Percentiles rank a stretch among this genome's conserved stretches.
Conservation (phyloP, 1,139 yeast genomes). For the Zygosaccharomyces pseudobailii region DNA sequence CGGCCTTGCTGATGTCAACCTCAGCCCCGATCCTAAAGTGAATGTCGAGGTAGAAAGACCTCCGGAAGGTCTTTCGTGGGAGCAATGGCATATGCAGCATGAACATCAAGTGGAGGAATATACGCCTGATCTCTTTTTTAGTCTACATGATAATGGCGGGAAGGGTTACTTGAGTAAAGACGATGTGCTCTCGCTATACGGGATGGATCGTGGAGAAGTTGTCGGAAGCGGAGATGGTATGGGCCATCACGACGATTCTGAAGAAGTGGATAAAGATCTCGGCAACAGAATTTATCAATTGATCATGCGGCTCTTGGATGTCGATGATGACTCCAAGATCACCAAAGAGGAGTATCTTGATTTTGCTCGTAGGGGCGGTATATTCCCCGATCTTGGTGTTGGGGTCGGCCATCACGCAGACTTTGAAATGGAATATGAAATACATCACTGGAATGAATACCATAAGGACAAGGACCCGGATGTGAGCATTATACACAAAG, state of each 20-base stretch:
- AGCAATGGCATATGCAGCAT: slow-evolving; percentile 82
- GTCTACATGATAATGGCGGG: slow-evolving; percentile 63
- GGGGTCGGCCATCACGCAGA: slow-evolving; percentile 98
- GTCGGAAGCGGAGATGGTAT: slow-evolving; percentile 90
- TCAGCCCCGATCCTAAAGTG: slow-evolving; percentile 14
- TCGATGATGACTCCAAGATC: slow-evolving; percentile 60
- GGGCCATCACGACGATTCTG: slow-evolving; percentile 70
- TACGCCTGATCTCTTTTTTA: slow-evolving; percentile 76
- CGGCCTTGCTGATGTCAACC: slow-evolving; percentile 3
- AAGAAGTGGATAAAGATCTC: slow-evolving; percentile 50
- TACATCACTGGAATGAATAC: slow-evolving; percentile 89
- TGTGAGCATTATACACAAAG: slow-evolving; percentile 72
- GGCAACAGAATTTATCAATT: slow-evolving; percentile 52
- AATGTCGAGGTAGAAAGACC: slow-evolving; percentile 35
- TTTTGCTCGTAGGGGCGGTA: slow-evolving; percentile 60
- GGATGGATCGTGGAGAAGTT: slow-evolving; percentile 62
- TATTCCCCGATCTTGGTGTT: slow-evolving; percentile 85
- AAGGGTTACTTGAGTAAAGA: slow-evolving; percentile 49
- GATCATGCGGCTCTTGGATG: slow-evolving; percentile 59
- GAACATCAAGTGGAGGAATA: slow-evolving; percentile 77
- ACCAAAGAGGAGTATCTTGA: slow-evolving; percentile 65
- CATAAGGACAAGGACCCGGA: slow-evolving; percentile 83
- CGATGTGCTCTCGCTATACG: slow-evolving; percentile 79
- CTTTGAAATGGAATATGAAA: slow-evolving; percentile 88
- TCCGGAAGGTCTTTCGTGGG: slow-evolving; percentile 61